Conservation (phyloP, 257 asterid genomes). For the Gardenia jasminoides region DNA sequence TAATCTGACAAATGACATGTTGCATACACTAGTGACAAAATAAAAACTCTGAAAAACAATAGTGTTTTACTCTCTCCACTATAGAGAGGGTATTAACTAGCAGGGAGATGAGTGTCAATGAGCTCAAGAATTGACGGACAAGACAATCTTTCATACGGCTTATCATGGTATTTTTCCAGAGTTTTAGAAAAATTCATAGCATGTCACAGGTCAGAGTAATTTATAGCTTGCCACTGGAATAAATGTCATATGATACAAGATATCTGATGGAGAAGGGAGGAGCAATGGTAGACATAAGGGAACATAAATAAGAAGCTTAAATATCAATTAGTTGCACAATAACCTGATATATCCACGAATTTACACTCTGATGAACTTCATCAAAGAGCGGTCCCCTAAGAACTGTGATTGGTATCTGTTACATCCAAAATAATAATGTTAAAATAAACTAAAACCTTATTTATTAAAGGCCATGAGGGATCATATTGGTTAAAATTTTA, state of each 20-base stretch:
- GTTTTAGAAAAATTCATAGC: neutral
- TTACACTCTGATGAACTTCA: constrained; percentile 85
- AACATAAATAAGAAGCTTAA: neutral
- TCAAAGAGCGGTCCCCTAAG: constrained; percentile 74
- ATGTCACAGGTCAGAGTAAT: too few relatives aligned
- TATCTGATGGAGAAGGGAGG: neutral
- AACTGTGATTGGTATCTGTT: constrained; percentile 59
- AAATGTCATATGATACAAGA: too few relatives aligned
- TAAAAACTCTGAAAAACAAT: neutral
- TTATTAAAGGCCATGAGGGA: constrained; percentile 3
- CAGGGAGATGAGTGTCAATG: too few relatives aligned
- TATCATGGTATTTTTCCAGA: neutral
- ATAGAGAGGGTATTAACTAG: too few relatives aligned
- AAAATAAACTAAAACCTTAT: neutral
- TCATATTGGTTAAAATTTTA: neutral
- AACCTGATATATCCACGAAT: constrained; percentile 95
- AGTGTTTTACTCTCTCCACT: neutral
- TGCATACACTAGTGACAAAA: constrained; percentile 1
- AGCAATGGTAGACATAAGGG: neutral
- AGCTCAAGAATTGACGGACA: too few relatives aligned
- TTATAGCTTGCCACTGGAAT: too few relatives aligned
- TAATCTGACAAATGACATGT: constrained; percentile 46
- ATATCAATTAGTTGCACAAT: constrained; percentile 14
- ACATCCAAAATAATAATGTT: constrained; percentile 2
- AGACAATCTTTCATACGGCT: neutral